phyloP scores from a whole-genome alignment of 768 basidiomycete genomes.

The Suillus tomentosus region DNA sequence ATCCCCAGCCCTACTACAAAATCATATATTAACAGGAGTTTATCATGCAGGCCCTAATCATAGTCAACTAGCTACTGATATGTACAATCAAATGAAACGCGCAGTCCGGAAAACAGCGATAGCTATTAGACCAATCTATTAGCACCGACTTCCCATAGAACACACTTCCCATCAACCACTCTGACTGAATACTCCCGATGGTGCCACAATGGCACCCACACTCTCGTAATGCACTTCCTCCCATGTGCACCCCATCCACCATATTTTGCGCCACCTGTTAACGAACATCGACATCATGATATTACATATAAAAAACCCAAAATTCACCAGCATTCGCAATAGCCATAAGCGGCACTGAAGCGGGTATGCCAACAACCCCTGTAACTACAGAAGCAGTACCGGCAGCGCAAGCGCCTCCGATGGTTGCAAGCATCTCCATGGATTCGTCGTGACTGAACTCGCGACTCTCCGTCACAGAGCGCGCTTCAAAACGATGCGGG shows the following conservation, averaged over 20 bases:
- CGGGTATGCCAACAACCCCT: background rate
- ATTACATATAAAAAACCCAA: background rate
- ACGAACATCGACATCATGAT: background rate
- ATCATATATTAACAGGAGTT: no score
- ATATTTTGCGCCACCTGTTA: background rate
- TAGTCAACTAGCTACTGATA: no score
- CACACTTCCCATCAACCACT: background rate
- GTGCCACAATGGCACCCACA: background rate
- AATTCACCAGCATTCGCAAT: background rate
- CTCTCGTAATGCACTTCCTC: background rate
- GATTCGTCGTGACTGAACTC: conserved; percentile 21
- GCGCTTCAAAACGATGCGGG: conserved; percentile 18
- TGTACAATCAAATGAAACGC: no score
- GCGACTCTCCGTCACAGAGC: conserved; percentile 18
- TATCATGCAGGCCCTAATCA: no score
- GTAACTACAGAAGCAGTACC: conserved; percentile 16
- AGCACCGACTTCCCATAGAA: background rate
- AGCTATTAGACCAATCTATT: background rate
- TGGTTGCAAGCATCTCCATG: conserved; percentile 21
- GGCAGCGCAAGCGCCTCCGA: background rate
- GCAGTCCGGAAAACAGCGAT: no score
- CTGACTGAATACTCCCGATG: background rate
- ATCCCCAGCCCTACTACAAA: no score
- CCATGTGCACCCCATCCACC: background rate
- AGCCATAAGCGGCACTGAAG: background rate